phyloP scores from a whole-genome alignment of 768 basidiomycete species.

The Hygrophoropsis aurantiaca region DNA sequence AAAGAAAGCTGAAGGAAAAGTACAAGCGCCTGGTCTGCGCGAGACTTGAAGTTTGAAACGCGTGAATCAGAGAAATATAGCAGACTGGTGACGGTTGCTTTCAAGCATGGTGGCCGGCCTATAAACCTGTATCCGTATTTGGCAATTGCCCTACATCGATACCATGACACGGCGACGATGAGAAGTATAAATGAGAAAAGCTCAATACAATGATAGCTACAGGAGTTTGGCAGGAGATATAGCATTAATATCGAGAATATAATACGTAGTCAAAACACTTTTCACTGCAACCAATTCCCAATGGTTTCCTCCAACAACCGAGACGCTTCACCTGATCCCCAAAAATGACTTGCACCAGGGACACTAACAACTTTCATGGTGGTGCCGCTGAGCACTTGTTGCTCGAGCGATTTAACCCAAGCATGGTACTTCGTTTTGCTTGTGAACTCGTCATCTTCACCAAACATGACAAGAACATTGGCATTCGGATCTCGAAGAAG shows the following conservation, averaged over 20 bases:
- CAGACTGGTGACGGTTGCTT: conserved; percentile 21
- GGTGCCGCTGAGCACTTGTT: conserved; percentile 19
- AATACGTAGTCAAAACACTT: too few species aligned
- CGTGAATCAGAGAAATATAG: conserved; percentile 9
- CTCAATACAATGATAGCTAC: too few species aligned
- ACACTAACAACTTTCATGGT: conserved; percentile 38
- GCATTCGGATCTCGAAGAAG: conserved; percentile 47
- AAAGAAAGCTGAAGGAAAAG: conserved; percentile 7
- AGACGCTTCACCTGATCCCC: conserved; percentile 33
- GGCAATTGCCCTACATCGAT: conserved; percentile 6
- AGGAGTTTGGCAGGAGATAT: too few species aligned
- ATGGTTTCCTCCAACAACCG: conserved; percentile 15
- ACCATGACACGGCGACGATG: background rate
- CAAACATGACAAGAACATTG: conserved; percentile 63
- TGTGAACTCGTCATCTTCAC: conserved; percentile 75
- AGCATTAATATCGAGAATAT: too few species aligned
- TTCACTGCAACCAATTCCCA: conserved; percentile 18
- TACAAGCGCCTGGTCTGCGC: conserved; percentile 10
- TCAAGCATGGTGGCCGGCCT: conserved; percentile 6
- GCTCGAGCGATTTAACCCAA: conserved; percentile 49
- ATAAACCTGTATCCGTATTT: conserved; percentile 13
- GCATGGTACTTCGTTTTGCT: conserved; percentile 47
- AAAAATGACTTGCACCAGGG: conserved; percentile 63
- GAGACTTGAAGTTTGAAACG: background rate
- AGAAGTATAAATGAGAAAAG: background rate